Evolutionary conservation across 768 basidiomycete species (phyloP).

Genomic region (Termitomyces sp.): DNA sequence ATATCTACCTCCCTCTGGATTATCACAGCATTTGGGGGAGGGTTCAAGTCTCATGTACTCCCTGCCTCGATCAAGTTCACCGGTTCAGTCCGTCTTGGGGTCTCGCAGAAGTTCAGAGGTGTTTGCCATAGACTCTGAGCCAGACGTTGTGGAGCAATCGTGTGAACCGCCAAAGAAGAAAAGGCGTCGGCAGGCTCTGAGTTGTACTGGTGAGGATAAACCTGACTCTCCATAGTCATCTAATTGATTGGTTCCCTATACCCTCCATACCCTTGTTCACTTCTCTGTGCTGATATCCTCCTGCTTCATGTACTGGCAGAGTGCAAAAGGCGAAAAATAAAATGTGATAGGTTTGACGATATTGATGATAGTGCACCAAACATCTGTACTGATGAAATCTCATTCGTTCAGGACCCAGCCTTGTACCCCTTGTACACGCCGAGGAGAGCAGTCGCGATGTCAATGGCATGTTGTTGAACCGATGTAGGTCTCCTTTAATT

Average conservation of each 20-base stretch:
- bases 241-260: neutral
- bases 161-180: slow-evolving; percentile 76
- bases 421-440: slow-evolving; percentile 73
- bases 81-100: slow-evolving; percentile 14
- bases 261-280: neutral
- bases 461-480: slow-evolving; percentile 83
- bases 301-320: slow-evolving; percentile 36
- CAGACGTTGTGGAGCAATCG: slow-evolving; percentile 43
- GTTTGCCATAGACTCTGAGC: slow-evolving; percentile 48
- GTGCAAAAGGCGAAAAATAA: slow-evolving; percentile 84
- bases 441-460: slow-evolving; percentile 76
- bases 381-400: slow-evolving; percentile 7
- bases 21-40: slow-evolving; percentile 21
- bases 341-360: slow-evolving; percentile 67
- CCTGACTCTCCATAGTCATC: neutral
- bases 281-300: slow-evolving; percentile 14
- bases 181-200: slow-evolving; percentile 73
- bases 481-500: slow-evolving; percentile 45
- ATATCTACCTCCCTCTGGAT: slow-evolving; percentile 51
- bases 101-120: slow-evolving; percentile 23
- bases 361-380: slow-evolving; percentile 5
- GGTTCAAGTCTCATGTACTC: slow-evolving; percentile 15
- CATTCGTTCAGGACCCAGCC: slow-evolving; percentile 55
- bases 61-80: slow-evolving; percentile 20
- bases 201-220: slow-evolving; percentile 68